Percentiles rank a stretch among this genome's conserved stretches.
Conservation (phyloP, 106 monocot species). For the Posidonia australis region DNA sequence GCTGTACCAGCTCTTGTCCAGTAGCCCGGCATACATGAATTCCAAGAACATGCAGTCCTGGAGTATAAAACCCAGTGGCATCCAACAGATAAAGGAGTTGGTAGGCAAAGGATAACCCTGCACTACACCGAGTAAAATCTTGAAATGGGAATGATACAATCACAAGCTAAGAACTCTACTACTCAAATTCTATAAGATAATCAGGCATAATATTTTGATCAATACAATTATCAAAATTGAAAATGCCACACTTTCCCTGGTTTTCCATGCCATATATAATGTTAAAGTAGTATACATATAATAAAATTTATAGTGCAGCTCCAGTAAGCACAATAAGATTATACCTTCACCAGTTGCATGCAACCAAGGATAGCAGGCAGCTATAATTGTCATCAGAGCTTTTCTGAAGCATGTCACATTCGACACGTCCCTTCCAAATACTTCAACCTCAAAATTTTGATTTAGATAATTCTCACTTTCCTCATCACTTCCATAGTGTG, state of each 20-base stretch:
- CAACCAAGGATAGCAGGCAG: slow-evolving; percentile 88
- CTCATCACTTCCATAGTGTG: slow-evolving; percentile 14
- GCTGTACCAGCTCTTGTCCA: slow-evolving; percentile 79
- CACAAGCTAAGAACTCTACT: not conserved
- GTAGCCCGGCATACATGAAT: slow-evolving; percentile 37
- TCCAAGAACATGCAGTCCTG: slow-evolving; percentile 67
- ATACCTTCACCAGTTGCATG: slow-evolving; percentile 95
- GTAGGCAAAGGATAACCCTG: slow-evolving; percentile 34
- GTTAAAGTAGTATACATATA: no score
- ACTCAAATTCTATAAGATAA: no score
- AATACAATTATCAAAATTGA: no score
- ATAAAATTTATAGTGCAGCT: no score
- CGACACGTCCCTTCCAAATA: slow-evolving; percentile 26
- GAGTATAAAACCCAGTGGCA: slow-evolving; percentile 77
- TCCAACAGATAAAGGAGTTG: slow-evolving; percentile 80
- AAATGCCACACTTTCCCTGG: no score
- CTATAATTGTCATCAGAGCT: slow-evolving; percentile 42
- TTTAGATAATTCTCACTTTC: slow-evolving; percentile 31
- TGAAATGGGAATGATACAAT: not conserved
- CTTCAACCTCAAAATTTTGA: slow-evolving; percentile 22
- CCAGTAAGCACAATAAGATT: not conserved
- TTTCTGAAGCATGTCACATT: slow-evolving; percentile 36
- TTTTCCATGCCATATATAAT: no score
- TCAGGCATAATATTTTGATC: no score
- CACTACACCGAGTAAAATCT: not conserved